Base-by-base conservation (phyloP, 2,329 filamentous ascomycete genomes). In the Aspergillus tubingensis region DNA sequence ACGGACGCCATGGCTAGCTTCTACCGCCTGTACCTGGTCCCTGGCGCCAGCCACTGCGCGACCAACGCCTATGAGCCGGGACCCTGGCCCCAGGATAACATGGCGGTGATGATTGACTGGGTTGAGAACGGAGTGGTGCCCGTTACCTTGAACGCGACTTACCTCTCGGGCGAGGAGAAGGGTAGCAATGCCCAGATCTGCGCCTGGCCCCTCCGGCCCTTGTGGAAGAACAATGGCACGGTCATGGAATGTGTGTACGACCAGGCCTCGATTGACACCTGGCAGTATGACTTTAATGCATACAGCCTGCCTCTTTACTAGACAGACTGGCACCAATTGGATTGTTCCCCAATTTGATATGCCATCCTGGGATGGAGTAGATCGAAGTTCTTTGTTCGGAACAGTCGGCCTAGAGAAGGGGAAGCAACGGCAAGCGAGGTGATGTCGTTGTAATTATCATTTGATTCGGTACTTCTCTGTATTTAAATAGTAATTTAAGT, bases 11-110 rank as follows among this genome's bases (percentile, higher is more conserved):
- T 86, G 4, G 69, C 76, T 25, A 80, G 82, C n/a, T 87, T 81
- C 77, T 87, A 85, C 71, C 79, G 80, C 53, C 75, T 86, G 43
- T 86, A 80, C 71, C 77, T 85, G 0, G 68, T 86, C 15, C 83
- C 84, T 0, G 83, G 83, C 21, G 83, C 80, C 0, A 82, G 74
- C 0, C 83, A 85, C 72, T 86, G 83, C 63, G 72, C 75, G 0
- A 67, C 72, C 25, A 84, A 83, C 70, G 59, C 70, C 3, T 70
- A 78, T 0, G 78, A 82, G 72, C 79, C 80, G 3, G 78, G 77
- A 0, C 76, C 77, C 0, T 82, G 75, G 65, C 80, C 79, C 0
- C 70, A 80, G 67, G 77, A 77, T 8, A 83, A 81, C 64, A 72
- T 83, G 62, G 73, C 76, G 62, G 75, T 69, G 1, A 71, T 83